Evolutionary conservation across 2,329 filamentous ascomycete genomes (phyloP).

Genomic region (Beauveria scarabaeidicola): DNA sequence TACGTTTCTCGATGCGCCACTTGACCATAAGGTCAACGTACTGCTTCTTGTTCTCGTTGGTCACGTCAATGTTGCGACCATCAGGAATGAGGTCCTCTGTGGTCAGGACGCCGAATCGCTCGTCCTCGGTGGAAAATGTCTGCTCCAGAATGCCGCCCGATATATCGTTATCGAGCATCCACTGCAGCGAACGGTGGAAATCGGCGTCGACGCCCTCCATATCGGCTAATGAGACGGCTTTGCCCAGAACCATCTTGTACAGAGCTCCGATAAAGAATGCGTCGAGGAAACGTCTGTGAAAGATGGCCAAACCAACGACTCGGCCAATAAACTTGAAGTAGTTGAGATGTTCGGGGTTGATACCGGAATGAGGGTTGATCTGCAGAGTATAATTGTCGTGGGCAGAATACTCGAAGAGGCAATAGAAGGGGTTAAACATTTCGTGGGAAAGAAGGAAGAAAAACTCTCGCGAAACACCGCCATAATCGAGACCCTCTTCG

Average conservation of each 20-base stretch:
- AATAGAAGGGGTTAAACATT: slow-evolving; percentile 99
- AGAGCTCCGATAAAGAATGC: slow-evolving; percentile 98
- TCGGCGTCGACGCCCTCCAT: slow-evolving; percentile 99
- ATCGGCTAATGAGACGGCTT: slow-evolving; percentile 82
- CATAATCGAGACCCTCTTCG: slow-evolving; percentile 95
- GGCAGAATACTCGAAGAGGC: slow-evolving; percentile 96
- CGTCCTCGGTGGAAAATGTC: slow-evolving; percentile 94
- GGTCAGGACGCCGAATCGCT: slow-evolving; percentile 88
- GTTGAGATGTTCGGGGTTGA: slow-evolving; percentile 97
- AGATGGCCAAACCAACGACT: slow-evolving; percentile 93
- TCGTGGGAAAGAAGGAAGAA: slow-evolving; percentile 99
- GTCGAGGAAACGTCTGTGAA: slow-evolving; percentile 94
- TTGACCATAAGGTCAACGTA: slow-evolving; percentile 98
- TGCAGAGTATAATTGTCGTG: slow-evolving; percentile 99
- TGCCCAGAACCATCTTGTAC: slow-evolving; percentile 98
- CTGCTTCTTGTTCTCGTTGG: slow-evolving; percentile 97
- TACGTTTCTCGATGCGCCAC: slow-evolving; percentile 98
- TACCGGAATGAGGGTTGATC: slow-evolving; percentile 98
- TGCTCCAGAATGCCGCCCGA: slow-evolving; percentile 84
- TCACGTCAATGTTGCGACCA: slow-evolving; percentile 88
- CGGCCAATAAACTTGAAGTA: slow-evolving; percentile 99
- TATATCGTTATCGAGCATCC: slow-evolving; percentile 98
- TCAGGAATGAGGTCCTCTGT: slow-evolving; percentile 89
- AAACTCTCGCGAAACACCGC: slow-evolving; percentile 95
- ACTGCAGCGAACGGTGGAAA: slow-evolving; percentile 91